Conservation (phyloP, 1,284 basidiomycete species). For the Sporisorium sorghi region DNA sequence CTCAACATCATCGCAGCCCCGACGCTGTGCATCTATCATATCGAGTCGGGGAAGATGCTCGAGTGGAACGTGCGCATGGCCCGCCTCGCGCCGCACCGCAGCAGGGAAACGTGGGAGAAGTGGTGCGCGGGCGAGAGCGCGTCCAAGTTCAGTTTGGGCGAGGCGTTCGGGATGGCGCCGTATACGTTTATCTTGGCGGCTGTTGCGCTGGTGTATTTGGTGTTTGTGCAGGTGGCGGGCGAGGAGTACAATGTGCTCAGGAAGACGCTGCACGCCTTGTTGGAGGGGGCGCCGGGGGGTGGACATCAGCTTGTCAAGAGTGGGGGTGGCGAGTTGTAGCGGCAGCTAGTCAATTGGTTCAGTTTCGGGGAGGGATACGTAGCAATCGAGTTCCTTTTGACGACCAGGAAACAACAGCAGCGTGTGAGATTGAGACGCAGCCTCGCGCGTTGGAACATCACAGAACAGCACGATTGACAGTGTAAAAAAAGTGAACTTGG, state of each 20-base stretch:
- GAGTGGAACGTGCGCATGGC: conserved; percentile 64
- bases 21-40: conserved; percentile 68
- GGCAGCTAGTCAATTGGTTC: background rate
- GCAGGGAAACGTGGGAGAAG: conserved; percentile 60
- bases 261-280: conserved; percentile 17
- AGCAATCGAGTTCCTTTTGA: background rate
- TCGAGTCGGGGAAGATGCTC: conserved; percentile 60
- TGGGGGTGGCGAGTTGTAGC: conserved; percentile 15
- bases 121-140: conserved; percentile 66
- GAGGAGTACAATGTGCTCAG: conserved; percentile 42
- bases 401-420: background rate
- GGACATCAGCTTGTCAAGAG: background rate
- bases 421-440: background rate
- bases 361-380: no score
- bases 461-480: background rate
- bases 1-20: conserved; percentile 69
- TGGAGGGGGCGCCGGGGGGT: conserved; percentile 6
- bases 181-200: conserved; percentile 38
- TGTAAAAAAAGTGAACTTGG: no score
- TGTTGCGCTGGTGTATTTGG: conserved; percentile 40
- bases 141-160: conserved; percentile 45
- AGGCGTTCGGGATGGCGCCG: conserved; percentile 46
- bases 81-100: conserved; percentile 14
- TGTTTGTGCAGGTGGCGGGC: conserved; percentile 44
- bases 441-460: background rate